phyloP scores from a whole-genome alignment of 2,329 filamentous ascomycete species.

The Phaeoacremonium minimum region DNA sequence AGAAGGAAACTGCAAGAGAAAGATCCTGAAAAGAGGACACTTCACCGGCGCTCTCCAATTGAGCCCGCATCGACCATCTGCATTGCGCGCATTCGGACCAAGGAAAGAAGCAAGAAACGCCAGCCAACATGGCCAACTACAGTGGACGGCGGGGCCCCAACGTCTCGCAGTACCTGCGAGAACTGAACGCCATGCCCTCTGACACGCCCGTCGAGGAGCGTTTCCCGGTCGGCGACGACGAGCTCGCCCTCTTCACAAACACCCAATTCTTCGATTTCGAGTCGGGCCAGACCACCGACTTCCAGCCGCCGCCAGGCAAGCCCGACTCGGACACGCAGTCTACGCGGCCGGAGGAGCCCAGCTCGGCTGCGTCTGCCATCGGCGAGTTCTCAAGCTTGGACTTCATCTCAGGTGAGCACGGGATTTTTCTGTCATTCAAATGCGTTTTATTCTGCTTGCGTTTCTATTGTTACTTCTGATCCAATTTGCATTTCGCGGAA shows the following conservation, averaged over 20 bases:
- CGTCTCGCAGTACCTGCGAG: slow-evolving; percentile 84
- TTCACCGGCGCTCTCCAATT: no score
- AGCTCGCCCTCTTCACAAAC: slow-evolving; percentile 77
- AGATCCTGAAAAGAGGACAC: no score
- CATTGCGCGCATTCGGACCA: no score
- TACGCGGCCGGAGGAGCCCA: slow-evolving; percentile 27
- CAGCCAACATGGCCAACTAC: slow-evolving; percentile 61
- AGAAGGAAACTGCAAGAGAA: no score
- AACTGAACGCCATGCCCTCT: slow-evolving; percentile 72
- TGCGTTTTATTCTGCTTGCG: not conserved
- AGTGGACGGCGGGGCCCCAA: slow-evolving; percentile 76
- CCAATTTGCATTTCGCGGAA: no score
- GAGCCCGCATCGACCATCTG: no score
- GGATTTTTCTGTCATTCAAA: slow-evolving; percentile 4
- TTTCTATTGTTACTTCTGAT: no score
- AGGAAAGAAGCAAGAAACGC: slow-evolving; percentile 8
- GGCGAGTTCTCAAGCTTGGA: slow-evolving; percentile 43
- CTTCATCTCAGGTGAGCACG: slow-evolving; percentile 44
- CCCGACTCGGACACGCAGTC: slow-evolving; percentile 25
- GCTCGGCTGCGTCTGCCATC: slow-evolving; percentile 33
- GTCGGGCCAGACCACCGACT: slow-evolving; percentile 54
- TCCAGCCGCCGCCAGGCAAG: slow-evolving; percentile 35
- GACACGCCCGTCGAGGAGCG: slow-evolving; percentile 50
- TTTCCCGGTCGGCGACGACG: slow-evolving; percentile 60
- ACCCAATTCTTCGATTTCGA: slow-evolving; percentile 80